Percentiles rank a stretch among this genome's conserved stretches.
phyloP scores from a whole-genome alignment of 2,329 filamentous ascomycete species.

The Apiospora marii region DNA sequence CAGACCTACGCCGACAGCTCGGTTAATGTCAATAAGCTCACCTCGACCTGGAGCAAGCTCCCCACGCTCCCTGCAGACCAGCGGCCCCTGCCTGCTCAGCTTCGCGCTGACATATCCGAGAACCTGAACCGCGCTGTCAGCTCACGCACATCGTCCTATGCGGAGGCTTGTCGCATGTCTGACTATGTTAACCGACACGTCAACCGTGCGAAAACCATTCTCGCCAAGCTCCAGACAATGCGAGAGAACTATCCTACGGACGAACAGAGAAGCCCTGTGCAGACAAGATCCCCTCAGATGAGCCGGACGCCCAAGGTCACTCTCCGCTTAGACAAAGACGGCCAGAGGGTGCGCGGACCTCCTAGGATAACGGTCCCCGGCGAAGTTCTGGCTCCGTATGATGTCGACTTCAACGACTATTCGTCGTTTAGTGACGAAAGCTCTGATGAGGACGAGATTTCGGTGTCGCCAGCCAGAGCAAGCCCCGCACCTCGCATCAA shows the following conservation, averaged over 20 bases:
- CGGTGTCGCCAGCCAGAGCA: slow-evolving; percentile 47
- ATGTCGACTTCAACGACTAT: slow-evolving; percentile 67
- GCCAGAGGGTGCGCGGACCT: slow-evolving; percentile 55
- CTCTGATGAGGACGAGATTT: slow-evolving; percentile 58
- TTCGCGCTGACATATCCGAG: slow-evolving; percentile 68
- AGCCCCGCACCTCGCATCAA: slow-evolving; percentile 57
- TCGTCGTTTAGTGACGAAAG: slow-evolving; percentile 62
- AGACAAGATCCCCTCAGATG: slow-evolving; percentile 62
- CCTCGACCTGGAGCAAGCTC: slow-evolving; percentile 63
- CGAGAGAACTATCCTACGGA: slow-evolving; percentile 65
- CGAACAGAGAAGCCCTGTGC: slow-evolving; percentile 60
- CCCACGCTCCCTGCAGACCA: slow-evolving; percentile 56
- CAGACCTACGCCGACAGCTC: slow-evolving; percentile 65
- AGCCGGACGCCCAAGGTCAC: slow-evolving; percentile 56
- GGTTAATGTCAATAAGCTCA: slow-evolving; percentile 61
- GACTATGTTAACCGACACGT: slow-evolving; percentile 71
- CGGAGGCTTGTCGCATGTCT: slow-evolving; percentile 69
- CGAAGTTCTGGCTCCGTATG: slow-evolving; percentile 71
- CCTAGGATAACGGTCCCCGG: slow-evolving; percentile 71
- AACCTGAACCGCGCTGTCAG: slow-evolving; percentile 61
- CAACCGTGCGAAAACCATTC: slow-evolving; percentile 64
- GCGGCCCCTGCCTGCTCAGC: slow-evolving; percentile 55
- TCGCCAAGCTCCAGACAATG: slow-evolving; percentile 67
- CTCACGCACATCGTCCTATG: slow-evolving; percentile 65
- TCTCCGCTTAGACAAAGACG: slow-evolving; percentile 52